phyloP scores from a whole-genome alignment of 2,329 filamentous ascomycete genomes.

The Pseudocercospora ulei region DNA sequence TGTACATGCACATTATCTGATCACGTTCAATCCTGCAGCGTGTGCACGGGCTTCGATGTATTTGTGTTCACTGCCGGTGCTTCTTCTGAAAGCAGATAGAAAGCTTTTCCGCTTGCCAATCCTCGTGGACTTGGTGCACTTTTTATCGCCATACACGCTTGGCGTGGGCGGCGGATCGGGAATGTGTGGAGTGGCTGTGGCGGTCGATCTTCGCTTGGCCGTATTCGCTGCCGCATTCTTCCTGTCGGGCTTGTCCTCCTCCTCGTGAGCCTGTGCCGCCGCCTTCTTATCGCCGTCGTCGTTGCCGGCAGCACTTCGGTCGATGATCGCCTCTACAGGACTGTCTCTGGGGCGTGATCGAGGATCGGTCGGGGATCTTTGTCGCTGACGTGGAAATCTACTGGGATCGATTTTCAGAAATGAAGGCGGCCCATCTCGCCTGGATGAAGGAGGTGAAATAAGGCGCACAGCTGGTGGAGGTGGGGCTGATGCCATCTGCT shows the following conservation, averaged over 20 bases:
- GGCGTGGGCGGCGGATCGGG: slow-evolving; percentile 17
- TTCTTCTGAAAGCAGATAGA: slow-evolving; percentile 37
- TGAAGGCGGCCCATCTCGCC: slow-evolving; percentile 15
- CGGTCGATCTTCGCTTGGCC: slow-evolving; percentile 27
- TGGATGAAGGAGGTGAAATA: slow-evolving; percentile 5
- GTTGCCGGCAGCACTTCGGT: slow-evolving; percentile 1
- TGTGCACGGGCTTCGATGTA: background rate
- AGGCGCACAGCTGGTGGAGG: slow-evolving; percentile 4
- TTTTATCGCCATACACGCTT: slow-evolving; percentile 11
- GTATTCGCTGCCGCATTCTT: slow-evolving; percentile 26
- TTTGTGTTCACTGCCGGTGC: slow-evolving; percentile 8
- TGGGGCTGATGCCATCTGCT: slow-evolving; percentile 11
- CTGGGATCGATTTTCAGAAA: slow-evolving; percentile 19
- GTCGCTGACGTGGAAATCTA: slow-evolving; percentile 7
- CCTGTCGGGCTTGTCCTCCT: slow-evolving; percentile 6
- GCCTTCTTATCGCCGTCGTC: slow-evolving; percentile 13
- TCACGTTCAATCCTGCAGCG: background rate
- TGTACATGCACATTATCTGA: background rate
- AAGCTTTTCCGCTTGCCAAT: slow-evolving; percentile 43
- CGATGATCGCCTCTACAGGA: slow-evolving; percentile 7
- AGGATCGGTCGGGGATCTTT: too few species aligned
- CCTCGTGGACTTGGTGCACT: slow-evolving; percentile 28
- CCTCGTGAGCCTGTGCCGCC: slow-evolving; percentile 5
- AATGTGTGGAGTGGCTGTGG: slow-evolving; percentile 28
- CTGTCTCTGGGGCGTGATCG: too few species aligned